Evolutionary conservation across 2,329 filamentous ascomycete species (phyloP).

Genomic region (Neofusicoccum laricinum): DNA sequence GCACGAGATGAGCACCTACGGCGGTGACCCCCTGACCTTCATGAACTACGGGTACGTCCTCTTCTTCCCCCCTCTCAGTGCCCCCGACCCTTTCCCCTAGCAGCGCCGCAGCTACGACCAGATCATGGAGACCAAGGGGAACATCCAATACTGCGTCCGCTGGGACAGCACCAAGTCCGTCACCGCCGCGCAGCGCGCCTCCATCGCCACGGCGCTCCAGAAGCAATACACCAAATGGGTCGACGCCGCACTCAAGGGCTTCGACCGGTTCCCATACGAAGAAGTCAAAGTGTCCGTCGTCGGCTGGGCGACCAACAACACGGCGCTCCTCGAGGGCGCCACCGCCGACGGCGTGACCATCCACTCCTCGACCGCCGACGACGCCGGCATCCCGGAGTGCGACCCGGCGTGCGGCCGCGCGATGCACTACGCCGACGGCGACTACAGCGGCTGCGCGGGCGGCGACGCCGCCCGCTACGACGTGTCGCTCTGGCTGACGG

Average conservation of each 20-base stretch:
- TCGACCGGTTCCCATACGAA: constrained; percentile 43
- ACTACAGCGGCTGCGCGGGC: constrained; percentile 41
- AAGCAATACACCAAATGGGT: constrained; percentile 42
- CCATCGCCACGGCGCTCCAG: constrained; percentile 36
- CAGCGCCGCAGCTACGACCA: constrained; percentile 24
- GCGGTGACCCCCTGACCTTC: constrained; percentile 24
- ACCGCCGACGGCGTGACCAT: constrained; percentile 34
- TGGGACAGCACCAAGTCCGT: constrained; percentile 43
- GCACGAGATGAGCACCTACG: constrained; percentile 25
- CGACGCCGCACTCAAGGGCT: constrained; percentile 41
- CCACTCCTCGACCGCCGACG: constrained; percentile 40
- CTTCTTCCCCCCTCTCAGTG: no score
- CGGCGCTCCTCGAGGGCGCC: constrained; percentile 36
- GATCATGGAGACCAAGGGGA: constrained; percentile 30
- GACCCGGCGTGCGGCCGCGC: constrained; percentile 42
- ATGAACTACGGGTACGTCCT: constrained; percentile 25
- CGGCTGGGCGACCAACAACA: constrained; percentile 45
- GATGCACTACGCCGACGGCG: constrained; percentile 42
- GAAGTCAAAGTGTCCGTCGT: constrained; percentile 42
- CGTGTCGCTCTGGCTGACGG: constrained; percentile 44
- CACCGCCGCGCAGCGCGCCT: constrained; percentile 40
- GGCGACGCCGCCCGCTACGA: constrained; percentile 41
- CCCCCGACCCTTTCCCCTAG: no score
- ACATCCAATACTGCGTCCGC: constrained; percentile 44
- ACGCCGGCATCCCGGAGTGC: constrained; percentile 43